Evolutionary conservation across 768 basidiomycete species (phyloP).

Genomic region (Auricularia heimuer): DNA sequence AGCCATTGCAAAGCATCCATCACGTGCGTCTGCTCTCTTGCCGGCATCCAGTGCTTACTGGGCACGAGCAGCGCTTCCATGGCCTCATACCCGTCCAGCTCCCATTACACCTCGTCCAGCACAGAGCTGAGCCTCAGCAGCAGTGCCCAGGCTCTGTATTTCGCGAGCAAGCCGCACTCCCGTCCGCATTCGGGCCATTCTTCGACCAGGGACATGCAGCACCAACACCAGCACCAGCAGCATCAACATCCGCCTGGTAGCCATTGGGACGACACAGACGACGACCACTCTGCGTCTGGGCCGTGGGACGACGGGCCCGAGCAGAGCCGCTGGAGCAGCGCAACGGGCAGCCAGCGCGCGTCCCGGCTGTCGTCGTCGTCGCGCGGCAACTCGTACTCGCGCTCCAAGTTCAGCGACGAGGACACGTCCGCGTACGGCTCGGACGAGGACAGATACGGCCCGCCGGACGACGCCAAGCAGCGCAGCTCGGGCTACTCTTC

Average conservation of each 20-base stretch:
- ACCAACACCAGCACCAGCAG: too few relatives aligned
- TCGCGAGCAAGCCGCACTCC: not conserved
- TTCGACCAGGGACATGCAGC: not conserved
- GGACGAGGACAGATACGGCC: not conserved
- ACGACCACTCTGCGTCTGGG: not conserved
- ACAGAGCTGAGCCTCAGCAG: conserved; percentile 1
- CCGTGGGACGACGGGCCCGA: not conserved
- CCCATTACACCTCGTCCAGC: not conserved
- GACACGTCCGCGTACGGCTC: not conserved
- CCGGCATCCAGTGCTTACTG: not conserved
- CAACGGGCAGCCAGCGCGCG: not conserved
- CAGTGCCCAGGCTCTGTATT: not conserved
- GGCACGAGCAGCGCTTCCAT: not conserved
- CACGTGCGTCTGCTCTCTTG: not conserved
- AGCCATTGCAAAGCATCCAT: not conserved
- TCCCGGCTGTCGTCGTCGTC: not conserved
- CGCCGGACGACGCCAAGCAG: not conserved
- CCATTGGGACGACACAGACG: not conserved
- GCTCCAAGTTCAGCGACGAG: conserved; percentile 1
- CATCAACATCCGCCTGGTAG: not conserved
- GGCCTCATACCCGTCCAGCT: not conserved
- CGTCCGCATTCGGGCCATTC: not conserved
- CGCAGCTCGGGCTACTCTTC: not conserved
- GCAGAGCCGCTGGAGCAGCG: not conserved
- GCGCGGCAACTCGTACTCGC: not conserved